Percentiles rank a stretch among this genome's conserved stretches.
phyloP scores from a whole-genome alignment of 2,329 filamentous ascomycete species.

The Fusarium ramigenum region DNA sequence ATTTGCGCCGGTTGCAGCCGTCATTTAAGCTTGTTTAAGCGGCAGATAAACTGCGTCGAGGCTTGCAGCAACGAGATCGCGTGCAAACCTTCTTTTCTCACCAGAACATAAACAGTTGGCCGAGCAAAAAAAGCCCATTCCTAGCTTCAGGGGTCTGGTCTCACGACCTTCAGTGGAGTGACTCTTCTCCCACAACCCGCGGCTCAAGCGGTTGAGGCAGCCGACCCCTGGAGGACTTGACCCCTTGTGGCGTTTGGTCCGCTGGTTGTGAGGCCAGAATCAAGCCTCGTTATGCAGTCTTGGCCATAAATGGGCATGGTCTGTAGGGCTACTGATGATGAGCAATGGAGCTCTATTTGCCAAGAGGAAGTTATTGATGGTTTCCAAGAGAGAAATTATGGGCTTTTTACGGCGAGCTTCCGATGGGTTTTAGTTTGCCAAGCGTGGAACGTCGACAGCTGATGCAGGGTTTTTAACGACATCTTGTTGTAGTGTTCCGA shows the following conservation, averaged over 20 bases:
- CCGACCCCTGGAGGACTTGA: slow-evolving; percentile 16
- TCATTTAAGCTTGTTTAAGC: slow-evolving; percentile 36
- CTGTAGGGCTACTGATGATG: slow-evolving; percentile 9
- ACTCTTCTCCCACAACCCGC: slow-evolving; percentile 14
- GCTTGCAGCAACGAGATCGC: slow-evolving; percentile 12
- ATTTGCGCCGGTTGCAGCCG: neutral
- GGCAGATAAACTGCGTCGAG: neutral
- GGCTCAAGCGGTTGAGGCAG: slow-evolving; percentile 15
- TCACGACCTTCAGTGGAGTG: slow-evolving; percentile 6
- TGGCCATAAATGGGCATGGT: slow-evolving; percentile 21
- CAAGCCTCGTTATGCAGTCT: slow-evolving; percentile 28
- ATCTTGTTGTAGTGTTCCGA: neutral
- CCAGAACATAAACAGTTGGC: neutral
- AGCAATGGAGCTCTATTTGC: slow-evolving; percentile 2
- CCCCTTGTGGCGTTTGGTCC: slow-evolving; percentile 7
- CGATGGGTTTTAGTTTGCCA: slow-evolving; percentile 10
- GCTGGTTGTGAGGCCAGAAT: slow-evolving; percentile 11
- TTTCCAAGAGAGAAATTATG: slow-evolving; percentile 9
- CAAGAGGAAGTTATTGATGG: neutral
- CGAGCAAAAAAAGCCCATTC: neutral
- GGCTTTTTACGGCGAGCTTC: neutral
- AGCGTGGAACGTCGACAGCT: slow-evolving; percentile 12
- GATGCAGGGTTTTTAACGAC: slow-evolving; percentile 15
- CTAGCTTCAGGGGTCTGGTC: neutral
- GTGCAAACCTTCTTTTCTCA: neutral